A percentile compares a stretch with the other conserved stretches of the same genome.
Conservation (phyloP, 2,329 filamentous ascomycete genomes). For the Corynespora cassiicola region DNA sequence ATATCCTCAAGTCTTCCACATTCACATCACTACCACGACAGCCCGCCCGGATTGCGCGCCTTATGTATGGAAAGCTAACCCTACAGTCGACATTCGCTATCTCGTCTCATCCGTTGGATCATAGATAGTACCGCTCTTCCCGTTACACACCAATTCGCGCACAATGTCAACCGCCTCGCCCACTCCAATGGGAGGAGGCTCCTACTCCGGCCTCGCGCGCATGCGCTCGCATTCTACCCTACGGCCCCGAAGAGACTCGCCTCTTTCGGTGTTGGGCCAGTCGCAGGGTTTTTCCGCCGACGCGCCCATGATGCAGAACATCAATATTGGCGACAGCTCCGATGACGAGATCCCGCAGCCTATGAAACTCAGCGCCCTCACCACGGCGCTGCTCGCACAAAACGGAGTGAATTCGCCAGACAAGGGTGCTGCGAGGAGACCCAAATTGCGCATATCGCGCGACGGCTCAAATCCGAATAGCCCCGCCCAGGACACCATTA, state of each 20-base stretch:
- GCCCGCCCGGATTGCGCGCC: conserved; percentile 36
- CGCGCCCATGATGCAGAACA: conserved; percentile 55
- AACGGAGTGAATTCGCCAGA: conserved; percentile 51
- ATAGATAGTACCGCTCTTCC: conserved; percentile 24
- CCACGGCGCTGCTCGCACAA: conserved; percentile 76
- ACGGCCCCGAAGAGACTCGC: conserved; percentile 52
- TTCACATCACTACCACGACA: conserved; percentile 44
- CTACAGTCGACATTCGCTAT: conserved; percentile 47
- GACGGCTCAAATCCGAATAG: conserved; percentile 44
- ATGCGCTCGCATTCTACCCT: conserved; percentile 44
- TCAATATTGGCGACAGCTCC: conserved; percentile 79
- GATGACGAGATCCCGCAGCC: conserved; percentile 88
- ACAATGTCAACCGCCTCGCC: conserved; percentile 50
- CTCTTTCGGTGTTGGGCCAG: conserved; percentile 51
- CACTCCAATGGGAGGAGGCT: conserved; percentile 43
- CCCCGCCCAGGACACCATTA: conserved; percentile 46
- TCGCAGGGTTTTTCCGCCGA: conserved; percentile 54
- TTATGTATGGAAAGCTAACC: conserved; percentile 49
- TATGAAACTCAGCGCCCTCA: conserved; percentile 92
- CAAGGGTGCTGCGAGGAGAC: conserved; percentile 34
- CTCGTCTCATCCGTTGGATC: conserved; percentile 22
- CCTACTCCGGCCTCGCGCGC: conserved; percentile 40
- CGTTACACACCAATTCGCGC: conserved; percentile 20
- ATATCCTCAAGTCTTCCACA: conserved; percentile 28
- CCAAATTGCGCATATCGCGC: conserved; percentile 47